These are phyloP conservation scores for Syzygium malaccense DNA, from an alignment of 441 rosid species.

Conservation along the genomic window DNA sequence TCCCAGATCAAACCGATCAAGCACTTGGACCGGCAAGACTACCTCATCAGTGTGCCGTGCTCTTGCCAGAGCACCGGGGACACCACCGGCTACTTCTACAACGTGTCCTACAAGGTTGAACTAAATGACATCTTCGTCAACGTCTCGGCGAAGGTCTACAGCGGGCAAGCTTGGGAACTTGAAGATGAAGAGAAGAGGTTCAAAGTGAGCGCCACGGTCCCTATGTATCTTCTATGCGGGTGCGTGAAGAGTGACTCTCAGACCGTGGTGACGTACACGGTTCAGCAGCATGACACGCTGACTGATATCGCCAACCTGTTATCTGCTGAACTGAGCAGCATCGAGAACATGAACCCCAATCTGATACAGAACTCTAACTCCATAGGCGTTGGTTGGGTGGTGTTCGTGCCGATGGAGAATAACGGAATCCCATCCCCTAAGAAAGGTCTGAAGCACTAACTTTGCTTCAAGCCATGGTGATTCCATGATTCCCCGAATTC, in stretches of 20 bases:
- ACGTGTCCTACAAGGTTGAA: slow-evolving; percentile 18
- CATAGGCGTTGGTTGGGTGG: slow-evolving; percentile 29
- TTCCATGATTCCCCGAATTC: background rate
- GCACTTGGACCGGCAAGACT: slow-evolving; percentile 17
- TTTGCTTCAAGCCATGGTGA: background rate
- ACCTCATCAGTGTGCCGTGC: slow-evolving; percentile 42
- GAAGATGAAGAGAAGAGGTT: slow-evolving; percentile 21
- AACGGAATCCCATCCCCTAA: slow-evolving; percentile 12
- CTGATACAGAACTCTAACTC: slow-evolving; percentile 8
- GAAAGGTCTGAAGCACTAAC: slow-evolving; percentile 8
- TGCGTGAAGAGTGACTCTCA: slow-evolving; percentile 27
- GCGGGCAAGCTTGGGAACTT: slow-evolving; percentile 34
- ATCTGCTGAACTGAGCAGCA: slow-evolving; percentile 18
- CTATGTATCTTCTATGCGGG: slow-evolving; percentile 41
- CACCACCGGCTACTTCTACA: slow-evolving; percentile 39
- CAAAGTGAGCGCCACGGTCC: background rate
- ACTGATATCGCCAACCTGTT: slow-evolving; percentile 24
- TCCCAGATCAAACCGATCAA: slow-evolving; percentile 21
- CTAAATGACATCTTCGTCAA: slow-evolving; percentile 13
- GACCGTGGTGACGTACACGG: slow-evolving; percentile 45
- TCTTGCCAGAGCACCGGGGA: slow-evolving; percentile 24
- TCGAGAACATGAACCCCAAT: slow-evolving; percentile 25
- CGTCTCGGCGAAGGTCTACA: slow-evolving; percentile 22
- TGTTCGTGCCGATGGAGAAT: slow-evolving; percentile 36
- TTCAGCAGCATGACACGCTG: slow-evolving; percentile 35